Evolutionary conservation across 805 yeast species (phyloP), one percentile per base, ranked within the genome.

Genomic region (Kazachstania martiniae): DNA sequence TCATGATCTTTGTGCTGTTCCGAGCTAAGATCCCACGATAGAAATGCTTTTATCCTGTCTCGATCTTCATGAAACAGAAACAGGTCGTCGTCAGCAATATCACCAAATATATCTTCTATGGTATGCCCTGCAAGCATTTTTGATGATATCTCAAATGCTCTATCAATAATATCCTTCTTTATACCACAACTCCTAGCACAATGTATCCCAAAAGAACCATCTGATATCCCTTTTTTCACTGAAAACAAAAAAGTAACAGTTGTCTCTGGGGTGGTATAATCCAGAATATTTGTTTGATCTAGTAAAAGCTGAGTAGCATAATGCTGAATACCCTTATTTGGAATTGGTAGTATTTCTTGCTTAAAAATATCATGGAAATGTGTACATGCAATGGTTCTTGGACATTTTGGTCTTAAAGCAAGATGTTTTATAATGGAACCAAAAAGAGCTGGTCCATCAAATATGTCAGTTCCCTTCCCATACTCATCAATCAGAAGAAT

Each of bases 401-500:
- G 51, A 17, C 54, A 43, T 2, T n/a, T 21, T 3, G 14, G n/a
- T 5, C 26, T 21, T 10, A 17, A 21, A 5, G 40, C 32, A 2
- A 63, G 31, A 12, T 46, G 29, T 13, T 49, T 49, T 4, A 68
- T 36, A 3, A 61, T 43, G 0, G 68, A 44, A 1, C 68, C 70
- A 34, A 66, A 55, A 8, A 68, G 33, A 1, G 70, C 54, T 0
- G 69, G 68, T 0, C 72, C 72, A 33, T 68, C 69, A 9, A 59
- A 42, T 0, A 60, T 40, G 42, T 66, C 70, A 1, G 72, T 70
- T 0, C 75, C 75, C 37, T 68, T 68, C 0, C 76, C 77, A 47
- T 66, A 69, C 37, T 70, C 76, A 46, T 71, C 74, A 17, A 72
- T 56, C 5, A 72, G 46, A 2, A 74, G 39, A 18, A 73, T 38